Evolutionary conservation across 2,329 filamentous ascomycete genomes (phyloP), one percentile per base, ranked within the genome.

Genomic region (Penicillium carneum): DNA sequence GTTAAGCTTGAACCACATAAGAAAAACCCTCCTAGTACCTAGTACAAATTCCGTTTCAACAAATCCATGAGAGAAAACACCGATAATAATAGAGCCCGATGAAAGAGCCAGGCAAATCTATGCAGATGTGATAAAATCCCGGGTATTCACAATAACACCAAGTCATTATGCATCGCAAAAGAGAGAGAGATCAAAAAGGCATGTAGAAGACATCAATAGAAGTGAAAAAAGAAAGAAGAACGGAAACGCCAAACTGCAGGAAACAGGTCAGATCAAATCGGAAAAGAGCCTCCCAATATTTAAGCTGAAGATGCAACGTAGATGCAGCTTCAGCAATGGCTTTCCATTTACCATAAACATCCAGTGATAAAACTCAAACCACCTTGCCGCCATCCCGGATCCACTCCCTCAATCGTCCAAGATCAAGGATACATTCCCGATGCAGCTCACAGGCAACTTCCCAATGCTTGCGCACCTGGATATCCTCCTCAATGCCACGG

Each of bases 361-460:
- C 2, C 14, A 16, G 7, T 16, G 26, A 31, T 12, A 1, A 12
- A 29, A n/a, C 36, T 39, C 55, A 72, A 3, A 69, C 63, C 12
- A 76, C 59, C 41, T 69, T 76, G 0, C 76, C 75, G 23, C 75
- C 75, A 49, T 70, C 68, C 8, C 70, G 66, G 42, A 80, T 73
- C 74, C 74, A 77, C 42, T 79, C 71, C 26, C 80, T 75, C 55
- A 79, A 64, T 33, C 72, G 65, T 4, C 77, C 79, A 39, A 83
- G 71, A 23, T 78, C 75, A 43, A 74, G 57, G 59, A 84, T 77
- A 65, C 76, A 79, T 11, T 77, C 73, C 36, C 75, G 71, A 64
- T 84, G 82, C 59, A 76, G 64, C 57, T 83, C 81, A 60, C 77
- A 78, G 4, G 80, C 80, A 14, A 82, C 75, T 43, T 82, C 78